phyloP scores from a whole-genome alignment of 441 rosid genomes.

The Melastoma candidum region DNA sequence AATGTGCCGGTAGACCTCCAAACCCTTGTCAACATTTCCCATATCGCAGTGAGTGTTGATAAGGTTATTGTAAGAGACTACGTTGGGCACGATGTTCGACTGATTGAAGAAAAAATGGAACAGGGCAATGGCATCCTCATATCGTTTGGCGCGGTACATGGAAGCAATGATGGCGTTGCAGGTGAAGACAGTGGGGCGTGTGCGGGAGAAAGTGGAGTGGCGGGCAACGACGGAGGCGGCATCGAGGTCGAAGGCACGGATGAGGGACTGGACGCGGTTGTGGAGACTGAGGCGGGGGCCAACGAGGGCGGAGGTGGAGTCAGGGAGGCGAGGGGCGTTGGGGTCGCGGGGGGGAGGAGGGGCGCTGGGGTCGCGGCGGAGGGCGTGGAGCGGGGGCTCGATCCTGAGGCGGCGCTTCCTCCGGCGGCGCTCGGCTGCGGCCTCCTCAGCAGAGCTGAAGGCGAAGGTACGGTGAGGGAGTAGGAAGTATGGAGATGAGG shows the following conservation, averaged over 20 bases:
- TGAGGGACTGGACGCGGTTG: slow-evolving; percentile 85
- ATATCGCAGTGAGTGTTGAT: slow-evolving; percentile 78
- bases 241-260: slow-evolving; percentile 83
- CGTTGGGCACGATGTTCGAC: slow-evolving; percentile 65
- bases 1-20: slow-evolving; percentile 54
- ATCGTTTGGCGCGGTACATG: slow-evolving; percentile 75
- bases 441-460: slow-evolving; percentile 92
- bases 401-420: slow-evolving; percentile 85
- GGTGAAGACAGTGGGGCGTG: slow-evolving; percentile 85
- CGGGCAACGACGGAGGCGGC: slow-evolving; percentile 78
- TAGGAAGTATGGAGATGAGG: no score
- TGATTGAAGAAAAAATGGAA: slow-evolving; percentile 74
- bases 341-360: slow-evolving; percentile 63
- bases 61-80: slow-evolving; percentile 83
- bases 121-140: slow-evolving; percentile 55
- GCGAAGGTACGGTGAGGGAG: slow-evolving; percentile 29
- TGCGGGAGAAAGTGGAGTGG: slow-evolving; percentile 46
- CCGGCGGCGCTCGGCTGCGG: slow-evolving; percentile 88
- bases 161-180: slow-evolving; percentile 93
- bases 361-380: slow-evolving; percentile 36
- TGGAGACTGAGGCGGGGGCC: slow-evolving; percentile 85
- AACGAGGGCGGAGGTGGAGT: slow-evolving; percentile 65
- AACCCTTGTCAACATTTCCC: slow-evolving; percentile 62
- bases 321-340: slow-evolving; percentile 88
- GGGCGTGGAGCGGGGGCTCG: slow-evolving; percentile 89